Evolutionary conservation across 2,329 filamentous ascomycete genomes (phyloP).

Genomic region (Beauveria rudraprayagi): DNA sequence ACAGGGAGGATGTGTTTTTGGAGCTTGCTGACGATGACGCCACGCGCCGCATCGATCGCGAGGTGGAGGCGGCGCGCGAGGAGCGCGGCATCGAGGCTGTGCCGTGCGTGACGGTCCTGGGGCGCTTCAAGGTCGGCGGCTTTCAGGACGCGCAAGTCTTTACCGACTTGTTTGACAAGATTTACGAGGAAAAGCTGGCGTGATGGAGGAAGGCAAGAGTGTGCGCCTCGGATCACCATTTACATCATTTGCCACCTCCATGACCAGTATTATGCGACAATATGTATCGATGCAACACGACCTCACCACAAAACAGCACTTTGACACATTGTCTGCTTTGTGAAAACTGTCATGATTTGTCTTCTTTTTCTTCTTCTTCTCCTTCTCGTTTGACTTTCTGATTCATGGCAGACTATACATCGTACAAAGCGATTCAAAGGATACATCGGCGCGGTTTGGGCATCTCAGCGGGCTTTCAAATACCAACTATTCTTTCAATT

Average conservation of each 20-base stretch:
- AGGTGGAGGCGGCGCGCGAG: conserved; percentile 21
- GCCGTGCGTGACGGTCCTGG: conserved; percentile 66
- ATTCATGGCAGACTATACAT: not conserved
- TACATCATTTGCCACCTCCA: too few relatives aligned
- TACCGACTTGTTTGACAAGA: conserved; percentile 55
- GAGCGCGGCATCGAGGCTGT: conserved; percentile 50
- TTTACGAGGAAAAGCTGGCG: conserved; percentile 23
- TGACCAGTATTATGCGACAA: not conserved
- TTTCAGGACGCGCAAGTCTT: conserved; percentile 62
- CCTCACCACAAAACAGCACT: not conserved
- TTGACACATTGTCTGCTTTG: not conserved
- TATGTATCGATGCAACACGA: not conserved
- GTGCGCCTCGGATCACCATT: too few relatives aligned
- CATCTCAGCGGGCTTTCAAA: too few relatives aligned
- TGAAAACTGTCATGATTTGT: not conserved
- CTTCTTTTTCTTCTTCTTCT: not conserved
- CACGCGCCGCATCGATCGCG: conserved; percentile 22
- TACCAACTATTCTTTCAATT: not conserved
- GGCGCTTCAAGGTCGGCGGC: conserved; percentile 59
- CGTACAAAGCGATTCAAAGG: not conserved
- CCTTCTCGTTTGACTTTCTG: not conserved
- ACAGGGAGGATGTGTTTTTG: conserved; percentile 18
- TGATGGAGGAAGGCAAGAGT: not conserved
- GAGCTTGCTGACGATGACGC: conserved; percentile 23
- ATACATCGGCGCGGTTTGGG: not conserved